Percentiles rank a stretch among this genome's conserved stretches.
Conservation (phyloP, 225 moss, liverwort and hornwort species). For the Lunularia cruciata region DNA sequence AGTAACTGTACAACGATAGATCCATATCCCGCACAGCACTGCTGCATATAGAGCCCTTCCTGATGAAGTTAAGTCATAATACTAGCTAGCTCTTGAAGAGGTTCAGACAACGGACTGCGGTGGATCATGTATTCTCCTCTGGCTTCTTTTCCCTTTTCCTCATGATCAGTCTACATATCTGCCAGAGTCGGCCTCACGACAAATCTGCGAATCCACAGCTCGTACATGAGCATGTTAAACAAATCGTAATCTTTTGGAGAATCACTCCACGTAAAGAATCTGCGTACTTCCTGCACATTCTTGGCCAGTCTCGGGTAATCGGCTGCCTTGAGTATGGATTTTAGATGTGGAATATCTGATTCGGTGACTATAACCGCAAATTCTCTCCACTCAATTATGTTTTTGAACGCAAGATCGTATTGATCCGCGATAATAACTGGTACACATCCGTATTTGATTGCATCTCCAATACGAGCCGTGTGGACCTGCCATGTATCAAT, state of each 20-base stretch:
- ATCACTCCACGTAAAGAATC: conserved; percentile 36
- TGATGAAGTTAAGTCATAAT: too few relatives aligned
- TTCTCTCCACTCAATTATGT: conserved; percentile 39
- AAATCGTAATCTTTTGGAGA: conserved; percentile 40
- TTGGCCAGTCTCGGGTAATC: conserved; percentile 27
- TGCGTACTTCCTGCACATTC: conserved; percentile 34
- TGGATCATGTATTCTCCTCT: too few relatives aligned
- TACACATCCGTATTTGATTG: conserved; percentile 42
- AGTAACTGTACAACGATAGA: too few relatives aligned
- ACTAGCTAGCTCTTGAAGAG: too few relatives aligned
- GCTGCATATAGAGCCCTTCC: too few relatives aligned
- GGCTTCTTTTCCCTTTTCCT: too few relatives aligned
- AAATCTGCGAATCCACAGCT: conserved; percentile 47
- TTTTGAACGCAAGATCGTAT: conserved; percentile 44
- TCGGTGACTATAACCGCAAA: conserved; percentile 40
- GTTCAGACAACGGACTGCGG: too few relatives aligned
- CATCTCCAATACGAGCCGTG: conserved; percentile 43
- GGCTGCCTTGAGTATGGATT: conserved; percentile 34
- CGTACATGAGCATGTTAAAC: conserved; percentile 38
- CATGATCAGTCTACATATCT: too few relatives aligned
- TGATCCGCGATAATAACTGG: conserved; percentile 45
- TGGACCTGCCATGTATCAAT: conserved; percentile 48
- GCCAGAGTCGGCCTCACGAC: conserved; percentile 29
- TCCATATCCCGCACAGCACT: too few relatives aligned
- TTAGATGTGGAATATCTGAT: conserved; percentile 26